These are phyloP conservation scores for Cyathus striatus DNA, from an alignment of 768 basidiomycete species.

Conservation along the genomic window DNA sequence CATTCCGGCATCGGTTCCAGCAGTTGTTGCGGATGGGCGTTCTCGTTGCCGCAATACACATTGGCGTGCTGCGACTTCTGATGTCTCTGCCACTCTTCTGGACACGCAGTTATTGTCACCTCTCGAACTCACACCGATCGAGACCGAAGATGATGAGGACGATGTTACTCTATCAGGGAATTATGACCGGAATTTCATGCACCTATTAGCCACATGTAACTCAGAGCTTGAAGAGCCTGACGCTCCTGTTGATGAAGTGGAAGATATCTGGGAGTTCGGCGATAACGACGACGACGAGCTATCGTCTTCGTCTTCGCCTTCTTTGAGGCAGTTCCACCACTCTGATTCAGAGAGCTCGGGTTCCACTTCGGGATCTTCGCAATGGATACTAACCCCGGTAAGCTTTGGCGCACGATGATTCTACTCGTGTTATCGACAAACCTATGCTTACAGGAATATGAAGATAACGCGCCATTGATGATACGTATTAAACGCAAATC, in stretches of 20 bases:
- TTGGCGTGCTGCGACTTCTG: constrained; percentile 10
- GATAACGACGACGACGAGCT: constrained; percentile 1
- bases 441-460: constrained; percentile 3
- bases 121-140: constrained; percentile 1
- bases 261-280: constrained; percentile 16
- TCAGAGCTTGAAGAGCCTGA: constrained; percentile 7
- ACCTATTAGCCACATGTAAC: neutral
- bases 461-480: constrained; percentile 12
- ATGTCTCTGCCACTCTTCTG: neutral
- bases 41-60: constrained; percentile 13
- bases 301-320: neutral
- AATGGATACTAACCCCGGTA: constrained; percentile 24
- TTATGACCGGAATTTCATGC: neutral
- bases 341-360: constrained; percentile 10
- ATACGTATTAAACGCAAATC: constrained; percentile 34
- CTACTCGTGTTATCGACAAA: neutral
- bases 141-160: neutral
- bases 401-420: neutral
- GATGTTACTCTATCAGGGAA: neutral
- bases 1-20: constrained; percentile 12
- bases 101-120: constrained; percentile 4
- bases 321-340: constrained; percentile 3
- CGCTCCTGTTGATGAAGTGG: constrained; percentile 19
- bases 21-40: neutral
- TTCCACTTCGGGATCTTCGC: constrained; percentile 12